Conservation (phyloP, 257 asterid species). For the Gynochthodes officinalis region DNA sequence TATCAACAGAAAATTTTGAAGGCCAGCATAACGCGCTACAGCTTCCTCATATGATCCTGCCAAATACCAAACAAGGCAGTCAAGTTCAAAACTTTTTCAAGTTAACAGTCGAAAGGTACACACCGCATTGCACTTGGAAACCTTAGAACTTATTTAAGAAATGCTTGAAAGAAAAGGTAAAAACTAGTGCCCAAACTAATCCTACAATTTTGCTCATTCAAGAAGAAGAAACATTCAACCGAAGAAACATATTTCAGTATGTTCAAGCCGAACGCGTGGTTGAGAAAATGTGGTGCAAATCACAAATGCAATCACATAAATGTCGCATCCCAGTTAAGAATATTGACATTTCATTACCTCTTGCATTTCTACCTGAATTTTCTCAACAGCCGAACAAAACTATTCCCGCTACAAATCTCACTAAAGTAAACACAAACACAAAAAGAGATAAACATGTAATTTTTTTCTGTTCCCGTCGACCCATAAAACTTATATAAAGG, state of each 20-base stretch:
- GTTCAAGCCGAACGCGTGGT: neutral
- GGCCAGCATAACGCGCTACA: neutral
- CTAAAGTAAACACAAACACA: neutral
- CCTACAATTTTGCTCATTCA: neutral
- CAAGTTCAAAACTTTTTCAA: constrained; percentile 8
- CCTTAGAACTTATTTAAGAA: neutral
- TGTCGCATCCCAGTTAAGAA: neutral
- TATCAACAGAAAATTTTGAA: neutral
- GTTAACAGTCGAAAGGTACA: neutral
- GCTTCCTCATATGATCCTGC: constrained; percentile 7
- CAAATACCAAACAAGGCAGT: neutral
- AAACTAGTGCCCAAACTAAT: neutral
- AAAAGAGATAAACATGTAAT: neutral
- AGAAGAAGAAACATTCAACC: neutral
- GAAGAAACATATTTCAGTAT: neutral
- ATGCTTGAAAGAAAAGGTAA: constrained; percentile 16
- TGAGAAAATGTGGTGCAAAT: neutral
- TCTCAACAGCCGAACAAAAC: constrained; percentile 12
- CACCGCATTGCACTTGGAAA: neutral
- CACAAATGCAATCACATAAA: neutral
- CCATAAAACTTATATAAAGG: neutral
- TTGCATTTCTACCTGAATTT: neutral
- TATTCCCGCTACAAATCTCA: neutral
- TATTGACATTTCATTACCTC: neutral
- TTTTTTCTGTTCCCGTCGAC: neutral